phyloP scores from a whole-genome alignment of 768 basidiomycete species.

The Galerina sulciceps region DNA sequence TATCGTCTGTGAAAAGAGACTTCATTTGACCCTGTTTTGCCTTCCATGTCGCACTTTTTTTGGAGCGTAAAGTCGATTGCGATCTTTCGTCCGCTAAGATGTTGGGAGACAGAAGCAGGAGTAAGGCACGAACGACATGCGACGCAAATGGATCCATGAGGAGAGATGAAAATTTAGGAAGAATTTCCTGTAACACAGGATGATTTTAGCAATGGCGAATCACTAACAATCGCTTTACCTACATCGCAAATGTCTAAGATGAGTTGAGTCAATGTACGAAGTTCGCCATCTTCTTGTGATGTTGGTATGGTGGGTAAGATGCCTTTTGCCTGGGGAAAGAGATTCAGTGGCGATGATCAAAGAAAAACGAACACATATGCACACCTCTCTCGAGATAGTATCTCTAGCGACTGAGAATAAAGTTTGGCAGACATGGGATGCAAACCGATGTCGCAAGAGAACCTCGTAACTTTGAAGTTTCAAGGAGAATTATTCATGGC shows the following conservation, averaged over 20 bases:
- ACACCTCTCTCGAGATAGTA: constrained; percentile 73
- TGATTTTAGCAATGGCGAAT: neutral
- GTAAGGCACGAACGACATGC: constrained; percentile 82
- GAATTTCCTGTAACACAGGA: constrained; percentile 62
- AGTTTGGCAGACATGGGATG: constrained; percentile 95
- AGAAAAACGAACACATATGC: neutral
- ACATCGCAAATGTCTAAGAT: constrained; percentile 71
- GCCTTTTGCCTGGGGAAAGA: constrained; percentile 48
- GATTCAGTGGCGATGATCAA: neutral
- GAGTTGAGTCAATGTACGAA: constrained; percentile 67
- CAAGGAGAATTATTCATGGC: neutral
- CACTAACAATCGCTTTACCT: constrained; percentile 20
- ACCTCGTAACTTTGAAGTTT: constrained; percentile 55
- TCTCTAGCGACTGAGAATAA: constrained; percentile 69
- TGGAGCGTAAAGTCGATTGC: constrained; percentile 68
- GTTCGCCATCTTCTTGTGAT: constrained; percentile 60
- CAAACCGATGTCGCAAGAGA: constrained; percentile 82
- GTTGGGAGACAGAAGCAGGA: constrained; percentile 75
- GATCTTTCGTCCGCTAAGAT: constrained; percentile 42
- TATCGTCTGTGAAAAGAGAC: constrained; percentile 66
- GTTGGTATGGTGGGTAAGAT: constrained; percentile 54
- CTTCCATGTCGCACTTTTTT: constrained; percentile 84
- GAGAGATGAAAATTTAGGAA: constrained; percentile 63
- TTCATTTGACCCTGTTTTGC: constrained; percentile 80
- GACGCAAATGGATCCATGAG: constrained; percentile 90